phyloP scores from a whole-genome alignment of 1,284 basidiomycete species.

The Ganoderma lingzhi region DNA sequence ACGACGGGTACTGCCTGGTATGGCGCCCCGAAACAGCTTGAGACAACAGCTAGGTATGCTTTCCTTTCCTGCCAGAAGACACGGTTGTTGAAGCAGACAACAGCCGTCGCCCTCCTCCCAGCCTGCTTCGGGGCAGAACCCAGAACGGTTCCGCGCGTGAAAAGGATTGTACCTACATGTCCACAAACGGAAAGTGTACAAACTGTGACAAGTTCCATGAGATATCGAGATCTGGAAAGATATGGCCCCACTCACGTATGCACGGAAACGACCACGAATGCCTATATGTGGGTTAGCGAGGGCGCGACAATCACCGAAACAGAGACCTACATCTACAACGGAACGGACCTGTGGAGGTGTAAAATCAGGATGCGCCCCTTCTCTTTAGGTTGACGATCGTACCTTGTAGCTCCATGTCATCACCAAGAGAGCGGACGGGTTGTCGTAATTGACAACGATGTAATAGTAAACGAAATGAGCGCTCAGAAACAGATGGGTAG shows the following conservation, averaged over 20 bases:
- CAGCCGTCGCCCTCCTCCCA: no score
- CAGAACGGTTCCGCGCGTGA: background rate
- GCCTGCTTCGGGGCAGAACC: no score
- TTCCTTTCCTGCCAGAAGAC: no score
- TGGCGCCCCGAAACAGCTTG: no score
- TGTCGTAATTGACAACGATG: slow-evolving; percentile 33
- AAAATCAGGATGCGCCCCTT: background rate
- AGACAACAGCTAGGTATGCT: no score
- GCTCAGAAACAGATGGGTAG: slow-evolving; percentile 34
- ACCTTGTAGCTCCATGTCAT: slow-evolving; percentile 40
- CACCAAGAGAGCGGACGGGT: slow-evolving; percentile 26
- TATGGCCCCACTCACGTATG: slow-evolving; percentile 25
- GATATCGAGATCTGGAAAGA: background rate
- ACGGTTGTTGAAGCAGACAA: no score
- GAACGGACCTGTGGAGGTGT: slow-evolving; percentile 27
- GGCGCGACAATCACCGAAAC: background rate
- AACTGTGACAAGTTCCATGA: slow-evolving; percentile 7
- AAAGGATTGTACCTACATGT: slow-evolving; percentile 23
- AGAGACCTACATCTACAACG: slow-evolving; percentile 31
- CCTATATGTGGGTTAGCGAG: slow-evolving; percentile 7
- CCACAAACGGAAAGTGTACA: slow-evolving; percentile 34
- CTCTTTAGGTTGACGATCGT: background rate
- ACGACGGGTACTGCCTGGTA: no score
- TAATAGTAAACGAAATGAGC: slow-evolving; percentile 38
- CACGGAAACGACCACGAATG: slow-evolving; percentile 32